Conservation (phyloP, 768 basidiomycete species). For the Serendipita sp. region DNA sequence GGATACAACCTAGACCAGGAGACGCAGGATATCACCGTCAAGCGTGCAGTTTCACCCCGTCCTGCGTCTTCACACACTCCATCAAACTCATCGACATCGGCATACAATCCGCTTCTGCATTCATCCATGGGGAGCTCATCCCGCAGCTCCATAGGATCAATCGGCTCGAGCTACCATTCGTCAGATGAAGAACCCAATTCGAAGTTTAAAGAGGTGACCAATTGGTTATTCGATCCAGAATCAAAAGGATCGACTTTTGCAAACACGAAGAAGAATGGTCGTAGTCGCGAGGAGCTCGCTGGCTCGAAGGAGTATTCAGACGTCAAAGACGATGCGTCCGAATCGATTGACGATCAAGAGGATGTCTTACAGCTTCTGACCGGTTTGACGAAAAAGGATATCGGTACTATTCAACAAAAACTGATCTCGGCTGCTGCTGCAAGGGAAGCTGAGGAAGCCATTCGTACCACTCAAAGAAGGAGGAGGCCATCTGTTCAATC, state of each 20-base stretch:
- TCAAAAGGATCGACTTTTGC: conserved; percentile 4
- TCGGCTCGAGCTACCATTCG: conserved; percentile 76
- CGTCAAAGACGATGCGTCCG: conserved; percentile 7
- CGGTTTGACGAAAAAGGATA: conserved; percentile 56
- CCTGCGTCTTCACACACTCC: not conserved
- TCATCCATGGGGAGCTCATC: conserved; percentile 61
- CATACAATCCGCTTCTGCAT: conserved; percentile 38
- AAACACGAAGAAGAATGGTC: conserved; percentile 22
- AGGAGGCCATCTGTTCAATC: conserved; percentile 2
- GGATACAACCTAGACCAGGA: not conserved
- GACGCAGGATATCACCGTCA: not conserved
- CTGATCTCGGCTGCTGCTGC: conserved; percentile 43
- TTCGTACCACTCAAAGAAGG: not conserved
- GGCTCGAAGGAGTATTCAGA: conserved; percentile 31
- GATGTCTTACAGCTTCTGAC: conserved; percentile 40
- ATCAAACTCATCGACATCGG: not conserved
- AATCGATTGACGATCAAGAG: conserved; percentile 20
- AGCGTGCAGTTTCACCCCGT: not conserved
- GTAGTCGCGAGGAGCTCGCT: conserved; percentile 23
- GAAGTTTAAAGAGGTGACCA: conserved; percentile 15
- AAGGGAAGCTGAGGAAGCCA: conserved; percentile 2
- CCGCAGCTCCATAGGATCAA: conserved; percentile 61
- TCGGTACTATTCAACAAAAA: conserved; percentile 58
- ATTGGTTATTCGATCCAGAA: conserved; percentile 4
- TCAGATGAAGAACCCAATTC: conserved; percentile 48